phyloP scores from a whole-genome alignment of 306 rosid species.

The Trifolium pratense region DNA sequence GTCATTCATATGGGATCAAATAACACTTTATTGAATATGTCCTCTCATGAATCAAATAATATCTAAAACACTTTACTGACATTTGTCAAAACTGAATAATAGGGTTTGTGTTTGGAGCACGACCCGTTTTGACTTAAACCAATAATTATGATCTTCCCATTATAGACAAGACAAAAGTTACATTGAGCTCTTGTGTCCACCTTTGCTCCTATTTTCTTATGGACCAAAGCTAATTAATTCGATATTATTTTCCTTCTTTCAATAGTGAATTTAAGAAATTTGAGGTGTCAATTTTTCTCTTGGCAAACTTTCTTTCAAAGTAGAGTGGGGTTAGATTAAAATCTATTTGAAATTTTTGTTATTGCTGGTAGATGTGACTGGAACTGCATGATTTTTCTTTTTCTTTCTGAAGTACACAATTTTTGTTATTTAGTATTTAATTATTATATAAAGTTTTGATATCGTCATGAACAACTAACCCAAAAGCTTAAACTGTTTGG shows the following conservation, averaged over 20 bases:
- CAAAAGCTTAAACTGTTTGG: conserved; percentile 10
- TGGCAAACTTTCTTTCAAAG: not conserved
- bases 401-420: not conserved
- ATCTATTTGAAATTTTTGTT: not conserved
- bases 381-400: conserved; percentile 6
- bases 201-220: conserved; percentile 10
- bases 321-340: not conserved
- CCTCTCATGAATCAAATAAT: not conserved
- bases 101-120: not conserved
- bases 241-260: not conserved
- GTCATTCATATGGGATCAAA: not conserved
- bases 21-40: not conserved
- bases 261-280: not conserved
- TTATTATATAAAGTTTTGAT: not conserved
- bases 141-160: not conserved
- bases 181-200: not conserved
- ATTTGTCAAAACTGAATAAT: not conserved
- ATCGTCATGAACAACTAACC: not conserved
- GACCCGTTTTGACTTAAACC: conserved; percentile 9
- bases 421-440: not conserved
- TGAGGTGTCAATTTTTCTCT: conserved; percentile 3
- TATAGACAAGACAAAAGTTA: not conserved
- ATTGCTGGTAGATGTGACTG: conserved; percentile 22
- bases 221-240: not conserved
- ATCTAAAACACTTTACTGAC: not conserved